A percentile compares a stretch with the other conserved stretches of the same genome.
Conservation (phyloP, 345 rosid genomes). For the Laguncularia racemosa region DNA sequence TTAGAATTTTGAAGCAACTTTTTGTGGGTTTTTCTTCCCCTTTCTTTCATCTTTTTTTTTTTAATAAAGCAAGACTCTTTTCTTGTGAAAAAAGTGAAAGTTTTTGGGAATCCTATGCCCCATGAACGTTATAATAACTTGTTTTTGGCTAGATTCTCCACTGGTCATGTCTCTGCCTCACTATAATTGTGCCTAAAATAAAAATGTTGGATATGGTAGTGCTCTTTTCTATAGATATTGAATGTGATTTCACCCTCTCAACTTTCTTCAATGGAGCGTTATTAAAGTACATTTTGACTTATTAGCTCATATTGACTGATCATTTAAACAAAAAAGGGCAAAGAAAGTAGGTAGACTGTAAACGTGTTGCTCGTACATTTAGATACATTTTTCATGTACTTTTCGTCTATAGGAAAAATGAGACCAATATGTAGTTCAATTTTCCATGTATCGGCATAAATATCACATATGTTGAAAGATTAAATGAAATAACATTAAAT, state of each 20-base stretch:
- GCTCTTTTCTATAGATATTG: constrained; percentile 2
- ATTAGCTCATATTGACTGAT: not conserved
- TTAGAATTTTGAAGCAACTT: constrained; percentile 16
- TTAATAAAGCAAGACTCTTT: constrained; percentile 33
- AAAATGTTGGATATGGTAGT: too few species aligned
- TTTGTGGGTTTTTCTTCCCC: constrained; percentile 11
- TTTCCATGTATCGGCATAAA: too few species aligned
- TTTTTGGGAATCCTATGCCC: constrained; percentile 65
- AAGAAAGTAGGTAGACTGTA: not conserved
- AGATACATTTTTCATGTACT: too few species aligned
- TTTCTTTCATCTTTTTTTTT: constrained; percentile 27
- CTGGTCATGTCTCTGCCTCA: too few species aligned
- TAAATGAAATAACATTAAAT: too few species aligned
- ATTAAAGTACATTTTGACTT: constrained; percentile 3
- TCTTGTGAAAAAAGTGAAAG: constrained; percentile 14
- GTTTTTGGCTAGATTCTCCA: not conserved
- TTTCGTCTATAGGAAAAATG: too few species aligned
- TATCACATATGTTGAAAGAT: too few species aligned
- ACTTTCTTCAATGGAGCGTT: not conserved
- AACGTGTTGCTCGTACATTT: too few species aligned
- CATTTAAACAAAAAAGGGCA: not conserved
- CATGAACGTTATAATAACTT: constrained; percentile 5
- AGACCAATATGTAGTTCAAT: too few species aligned
- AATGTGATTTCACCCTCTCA: not conserved
- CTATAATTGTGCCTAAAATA: too few species aligned